Conservation (phyloP, 164 flowering plant genomes). For the Pachysandra terminalis region DNA sequence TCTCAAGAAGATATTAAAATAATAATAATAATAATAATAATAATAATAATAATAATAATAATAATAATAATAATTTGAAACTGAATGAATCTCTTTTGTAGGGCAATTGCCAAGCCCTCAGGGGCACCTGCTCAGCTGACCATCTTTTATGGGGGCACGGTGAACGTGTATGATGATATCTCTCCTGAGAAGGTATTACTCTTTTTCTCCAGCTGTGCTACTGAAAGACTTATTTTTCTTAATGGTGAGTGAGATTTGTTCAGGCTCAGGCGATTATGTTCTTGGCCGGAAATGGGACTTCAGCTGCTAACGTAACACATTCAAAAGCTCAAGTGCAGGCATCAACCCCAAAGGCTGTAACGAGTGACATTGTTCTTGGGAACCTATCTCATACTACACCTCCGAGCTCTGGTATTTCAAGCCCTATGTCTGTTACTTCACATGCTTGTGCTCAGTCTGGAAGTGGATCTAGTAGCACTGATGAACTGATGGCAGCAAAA, state of each 20-base stretch:
- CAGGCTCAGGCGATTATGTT: conserved; percentile 92
- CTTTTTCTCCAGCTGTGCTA: conserved; percentile 7
- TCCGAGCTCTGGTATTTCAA: conserved; percentile 51
- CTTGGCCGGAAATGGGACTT: conserved; percentile 68
- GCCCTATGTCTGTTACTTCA: conserved; percentile 66
- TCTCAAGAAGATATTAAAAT: neutral
- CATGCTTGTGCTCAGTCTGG: conserved; percentile 49
- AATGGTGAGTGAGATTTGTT: conserved; percentile 1
- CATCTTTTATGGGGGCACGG: conserved; percentile 77
- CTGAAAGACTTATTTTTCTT: neutral
- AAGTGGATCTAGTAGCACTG: conserved; percentile 48
- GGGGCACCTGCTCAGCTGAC: conserved; percentile 61
- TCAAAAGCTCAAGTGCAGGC: conserved; percentile 36
- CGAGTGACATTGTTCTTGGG: conserved; percentile 36
- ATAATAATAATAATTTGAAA: conserved; percentile 5
- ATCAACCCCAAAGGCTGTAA: conserved; percentile 29
- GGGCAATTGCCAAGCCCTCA: conserved; percentile 40
- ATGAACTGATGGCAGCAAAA: conserved; percentile 41
- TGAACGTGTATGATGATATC: conserved; percentile 66
- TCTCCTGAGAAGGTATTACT: conserved; percentile 75
- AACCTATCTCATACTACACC: conserved; percentile 34
- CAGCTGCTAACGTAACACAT: conserved; percentile 25
- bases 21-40: no score
- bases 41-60: no score
- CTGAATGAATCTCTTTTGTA: conserved; percentile 17